These are phyloP conservation scores for Dispira parvispora DNA, from an alignment of 192 early-diverging fungal genomes.

Conservation along the genomic window DNA sequence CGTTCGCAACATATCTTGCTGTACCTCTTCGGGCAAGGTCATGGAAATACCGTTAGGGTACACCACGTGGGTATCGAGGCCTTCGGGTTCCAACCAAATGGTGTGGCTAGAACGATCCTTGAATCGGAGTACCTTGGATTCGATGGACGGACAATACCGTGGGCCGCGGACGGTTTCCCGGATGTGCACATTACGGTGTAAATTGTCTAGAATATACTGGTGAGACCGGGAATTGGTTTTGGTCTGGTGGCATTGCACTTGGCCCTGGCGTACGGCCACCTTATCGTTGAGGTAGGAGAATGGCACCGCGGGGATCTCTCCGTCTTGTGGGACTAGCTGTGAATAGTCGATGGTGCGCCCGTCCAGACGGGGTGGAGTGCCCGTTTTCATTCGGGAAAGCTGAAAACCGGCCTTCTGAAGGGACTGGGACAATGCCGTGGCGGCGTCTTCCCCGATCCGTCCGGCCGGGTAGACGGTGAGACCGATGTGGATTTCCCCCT, in stretches of 20 bases:
- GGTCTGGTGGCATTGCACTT: conserved; percentile 61
- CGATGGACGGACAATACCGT: conserved; percentile 67
- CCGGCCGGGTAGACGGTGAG: conserved; percentile 50
- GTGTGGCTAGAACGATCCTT: conserved; percentile 42
- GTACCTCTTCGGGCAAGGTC: conserved; percentile 63
- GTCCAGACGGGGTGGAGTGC: conserved; percentile 61
- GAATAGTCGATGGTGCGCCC: conserved; percentile 60
- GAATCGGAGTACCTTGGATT: conserved; percentile 65
- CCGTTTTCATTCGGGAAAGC: conserved; percentile 69
- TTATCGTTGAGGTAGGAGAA: conserved; percentile 59
- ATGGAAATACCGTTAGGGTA: conserved; percentile 80
- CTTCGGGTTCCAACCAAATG: conserved; percentile 73
- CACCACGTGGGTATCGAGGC: conserved; percentile 46
- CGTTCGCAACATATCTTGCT: conserved; percentile 45
- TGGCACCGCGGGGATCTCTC: conserved; percentile 50
- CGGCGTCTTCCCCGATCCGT: conserved; percentile 52
- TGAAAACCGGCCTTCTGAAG: conserved; percentile 54
- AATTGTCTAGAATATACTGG: conserved; percentile 47
- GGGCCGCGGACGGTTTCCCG: conserved; percentile 71
- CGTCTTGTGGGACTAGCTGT: conserved; percentile 39
- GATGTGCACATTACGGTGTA: conserved; percentile 66
- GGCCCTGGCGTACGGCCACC: conserved; percentile 48
- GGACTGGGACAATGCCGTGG: conserved; percentile 57
- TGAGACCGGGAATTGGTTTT: conserved; percentile 49
- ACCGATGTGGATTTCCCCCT: conserved; percentile 71